Evolutionary conservation across 306 rosid genomes (phyloP), one percentile per base, ranked within the genome.

Genomic region (Sicyos baderoa): DNA sequence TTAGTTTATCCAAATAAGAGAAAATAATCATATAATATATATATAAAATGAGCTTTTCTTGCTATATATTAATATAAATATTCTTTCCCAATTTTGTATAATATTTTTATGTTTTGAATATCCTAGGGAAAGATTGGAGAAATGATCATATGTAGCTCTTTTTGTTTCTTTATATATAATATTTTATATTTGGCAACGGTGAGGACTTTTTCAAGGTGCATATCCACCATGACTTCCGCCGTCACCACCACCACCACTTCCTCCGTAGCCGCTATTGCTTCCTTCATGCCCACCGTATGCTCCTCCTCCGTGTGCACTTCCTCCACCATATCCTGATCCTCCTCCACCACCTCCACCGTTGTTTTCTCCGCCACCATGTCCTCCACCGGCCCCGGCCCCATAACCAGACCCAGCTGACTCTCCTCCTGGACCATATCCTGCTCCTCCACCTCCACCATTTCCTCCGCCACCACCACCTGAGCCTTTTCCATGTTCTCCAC

Each of bases 201-300:
- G 35, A 37, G 6, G 2, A 18, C 15, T 2, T 10, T 64, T 19
- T 64, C 35, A 64, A 42, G 70, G 70, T 8, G 51, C 53, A 64
- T 64, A 64, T 64, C 70, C 70, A 42, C 70, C 70, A 2, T 42
- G 70, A 3, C 52, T 50, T 9, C 68, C 50, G 8, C 68, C 50
- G 19, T 62, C 49, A 2, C 52, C 51, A 19, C 53, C 45, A 17
- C 53, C 53, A 13, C 70, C 53, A 5, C 53, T 52, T 42, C 18
- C 70, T 4, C 53, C 70, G 3, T 64, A 42, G 0, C 70, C 70
- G 1, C 6, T 7, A 7, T 7, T 44, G 0, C 42, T 18, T 13
- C 12, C 70, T 21, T 64, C 70, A 64, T 13, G 52, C 0, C 55
- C 42, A 45, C 71, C 55, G 1, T 47, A 14, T 14, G 42, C 71